Evolutionary conservation across 257 asterid genomes (phyloP), one percentile per base, ranked within the genome.

Genomic region (Gentiana straminea): DNA sequence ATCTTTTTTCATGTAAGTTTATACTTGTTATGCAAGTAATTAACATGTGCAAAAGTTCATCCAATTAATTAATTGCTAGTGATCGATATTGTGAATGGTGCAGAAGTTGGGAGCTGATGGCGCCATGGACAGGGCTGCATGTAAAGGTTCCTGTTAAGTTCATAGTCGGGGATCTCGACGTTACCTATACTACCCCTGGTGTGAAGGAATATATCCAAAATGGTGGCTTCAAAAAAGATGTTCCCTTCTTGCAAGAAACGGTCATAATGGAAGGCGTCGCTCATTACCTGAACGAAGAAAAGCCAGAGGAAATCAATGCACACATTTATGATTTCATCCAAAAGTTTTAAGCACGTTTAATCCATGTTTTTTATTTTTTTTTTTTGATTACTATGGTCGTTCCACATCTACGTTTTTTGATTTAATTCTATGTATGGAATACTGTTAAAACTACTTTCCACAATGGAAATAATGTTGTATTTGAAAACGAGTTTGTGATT

Each of bases 231-330:
- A 70, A 77, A 66, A 63, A 58, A 64, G 63, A 68, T 0, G 96
- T 89, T 39, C 97, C 96, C 1, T 81, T 72, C 62, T 65, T 89
- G 70, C 90, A 89, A 61, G 94, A 84, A 57, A 8, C 79, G 1
- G 83, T 89, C 41, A 59, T 89, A 52, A 80, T 89, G 96, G 86
- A 86, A 73, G 97, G 94, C 37, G 97, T 82, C n/a, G 97, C 81
- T 65, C 97, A 86, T 75, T 89, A 84, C 60, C 44, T 80, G 52
- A 74, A 81, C 65, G 79, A 84, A 70, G 97, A 89, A 69, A 89
- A 79, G 67, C 85, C 97, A 2, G 91, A 80, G 41, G 91, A 89
- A 72, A 73, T 72, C 64, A 86, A 60, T 60, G 62, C 75, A 24
- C 96, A 86, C 66, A 84, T 89, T 33, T 72, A 66, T 53, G 83